phyloP scores from a whole-genome alignment of 352 stramenopile genomes.

The Phytophthora citricola region DNA sequence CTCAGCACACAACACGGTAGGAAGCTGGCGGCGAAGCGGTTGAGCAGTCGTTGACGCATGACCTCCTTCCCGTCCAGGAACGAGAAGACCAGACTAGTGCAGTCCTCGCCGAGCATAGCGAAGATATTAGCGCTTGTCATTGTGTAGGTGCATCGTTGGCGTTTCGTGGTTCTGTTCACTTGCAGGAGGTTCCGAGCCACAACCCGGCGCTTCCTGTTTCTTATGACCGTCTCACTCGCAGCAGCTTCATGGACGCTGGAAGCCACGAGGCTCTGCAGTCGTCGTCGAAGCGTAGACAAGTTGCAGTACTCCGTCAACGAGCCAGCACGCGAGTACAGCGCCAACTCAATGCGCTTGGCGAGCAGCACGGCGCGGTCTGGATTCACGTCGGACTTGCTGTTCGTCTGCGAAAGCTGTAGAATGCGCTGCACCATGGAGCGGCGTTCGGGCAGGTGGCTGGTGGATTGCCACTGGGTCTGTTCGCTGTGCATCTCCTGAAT shows the following conservation, averaged over 20 bases:
- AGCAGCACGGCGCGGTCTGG: constrained; percentile 38
- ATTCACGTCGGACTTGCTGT: constrained; percentile 23
- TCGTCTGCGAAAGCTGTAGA: constrained; percentile 57
- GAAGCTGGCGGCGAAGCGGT: constrained; percentile 55
- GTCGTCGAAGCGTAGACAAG: constrained; percentile 67
- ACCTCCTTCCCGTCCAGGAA: constrained; percentile 71
- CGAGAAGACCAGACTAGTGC: constrained; percentile 55
- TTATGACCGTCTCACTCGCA: constrained; percentile 33
- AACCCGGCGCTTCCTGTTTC: constrained; percentile 34
- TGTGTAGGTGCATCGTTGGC: constrained; percentile 34
- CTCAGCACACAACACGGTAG: constrained; percentile 58
- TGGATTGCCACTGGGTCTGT: constrained; percentile 59
- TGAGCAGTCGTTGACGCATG: constrained; percentile 54
- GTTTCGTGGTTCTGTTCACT: constrained; percentile 38
- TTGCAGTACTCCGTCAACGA: constrained; percentile 78
- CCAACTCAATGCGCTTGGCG: constrained; percentile 79
- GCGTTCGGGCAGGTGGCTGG: constrained; percentile 62
- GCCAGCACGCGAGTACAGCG: constrained; percentile 70
- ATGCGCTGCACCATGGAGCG: constrained; percentile 79
- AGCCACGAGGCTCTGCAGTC: constrained; percentile 74
- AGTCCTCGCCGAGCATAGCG: constrained; percentile 52
- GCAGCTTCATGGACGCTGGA: constrained; percentile 71
- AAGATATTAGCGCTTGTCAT: constrained; percentile 28
- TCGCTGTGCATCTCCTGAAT: constrained; percentile 17
- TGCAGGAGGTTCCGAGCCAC: constrained; percentile 30